A percentile compares a stretch with the other conserved stretches of the same genome.
Conservation (phyloP, 305 asterid genomes). For the Rubia tinctorum region DNA sequence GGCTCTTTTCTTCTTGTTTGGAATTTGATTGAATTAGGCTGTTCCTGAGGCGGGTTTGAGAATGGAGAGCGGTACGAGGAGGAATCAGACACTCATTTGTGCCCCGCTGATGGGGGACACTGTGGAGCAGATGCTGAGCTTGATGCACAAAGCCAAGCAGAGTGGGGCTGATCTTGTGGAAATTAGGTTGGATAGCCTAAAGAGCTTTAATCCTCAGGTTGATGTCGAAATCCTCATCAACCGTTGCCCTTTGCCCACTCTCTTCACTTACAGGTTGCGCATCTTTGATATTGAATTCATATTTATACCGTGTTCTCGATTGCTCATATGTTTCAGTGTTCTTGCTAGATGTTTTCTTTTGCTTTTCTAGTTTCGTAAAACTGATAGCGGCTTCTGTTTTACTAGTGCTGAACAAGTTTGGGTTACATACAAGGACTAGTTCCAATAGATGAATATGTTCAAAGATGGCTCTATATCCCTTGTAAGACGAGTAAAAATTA, state of each 20-base stretch:
- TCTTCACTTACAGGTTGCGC: conserved; percentile 82
- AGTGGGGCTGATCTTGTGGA: conserved; percentile 93
- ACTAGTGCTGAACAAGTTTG: background rate
- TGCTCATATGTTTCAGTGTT: background rate
- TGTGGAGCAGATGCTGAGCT: conserved; percentile 61
- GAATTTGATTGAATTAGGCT: conserved; percentile 30
- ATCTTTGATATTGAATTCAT: conserved; percentile 11
- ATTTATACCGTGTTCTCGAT: background rate
- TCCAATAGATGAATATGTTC: background rate
- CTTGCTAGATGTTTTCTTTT: background rate
- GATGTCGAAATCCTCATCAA: conserved; percentile 60
- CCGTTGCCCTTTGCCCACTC: conserved; percentile 84
- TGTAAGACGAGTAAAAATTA: background rate
- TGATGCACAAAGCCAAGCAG: conserved; percentile 66
- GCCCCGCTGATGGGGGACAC: conserved; percentile 92
- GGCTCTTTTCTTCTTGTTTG: background rate
- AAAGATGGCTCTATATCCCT: too few relatives aligned
- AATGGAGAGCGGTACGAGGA: conserved; percentile 47
- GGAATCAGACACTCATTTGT: conserved; percentile 76
- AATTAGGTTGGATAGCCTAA: conserved; percentile 78
- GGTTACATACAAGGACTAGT: background rate
- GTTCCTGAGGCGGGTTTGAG: conserved; percentile 27
- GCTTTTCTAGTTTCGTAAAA: background rate
- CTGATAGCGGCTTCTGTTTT: background rate
- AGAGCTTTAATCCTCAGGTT: conserved; percentile 45